A percentile compares a stretch with the other conserved stretches of the same genome.
Evolutionary conservation across 1,139 yeast genomes (phyloP).

Genomic region (Hanseniaspora gamundiae): DNA sequence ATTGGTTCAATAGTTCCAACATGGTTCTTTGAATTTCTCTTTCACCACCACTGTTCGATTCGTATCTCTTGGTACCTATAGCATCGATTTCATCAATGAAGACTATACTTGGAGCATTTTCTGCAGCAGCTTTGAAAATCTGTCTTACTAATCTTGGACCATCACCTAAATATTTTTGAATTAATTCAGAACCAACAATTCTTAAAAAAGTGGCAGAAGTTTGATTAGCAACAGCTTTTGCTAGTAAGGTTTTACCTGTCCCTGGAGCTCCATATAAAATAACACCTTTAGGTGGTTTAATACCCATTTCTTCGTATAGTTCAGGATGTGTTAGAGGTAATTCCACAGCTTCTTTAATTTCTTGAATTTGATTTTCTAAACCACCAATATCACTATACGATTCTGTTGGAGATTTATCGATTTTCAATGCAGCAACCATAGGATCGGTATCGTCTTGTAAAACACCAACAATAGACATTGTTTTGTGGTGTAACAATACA

Average conservation of each 20-base stretch:
- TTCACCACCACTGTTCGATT: conserved; percentile 93
- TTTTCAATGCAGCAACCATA: conserved; percentile 93
- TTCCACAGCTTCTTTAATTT: conserved; percentile 95
- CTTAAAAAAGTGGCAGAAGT: conserved; percentile 93
- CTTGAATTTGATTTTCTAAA: conserved; percentile 89
- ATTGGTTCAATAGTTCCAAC: conserved; percentile 91
- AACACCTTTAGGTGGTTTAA: conserved; percentile 98
- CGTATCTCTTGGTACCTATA: conserved; percentile 94
- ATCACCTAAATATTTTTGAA: conserved; percentile 95
- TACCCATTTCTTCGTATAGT: conserved; percentile 97
- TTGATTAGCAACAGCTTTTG: conserved; percentile 97
- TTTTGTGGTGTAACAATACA: conserved; percentile 87
- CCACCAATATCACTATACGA: conserved; percentile 98
- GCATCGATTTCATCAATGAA: conserved; percentile 99
- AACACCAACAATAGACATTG: conserved; percentile 90
- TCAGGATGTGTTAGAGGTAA: conserved; percentile 96
- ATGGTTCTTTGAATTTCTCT: conserved; percentile 97
- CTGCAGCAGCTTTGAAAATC: conserved; percentile 92
- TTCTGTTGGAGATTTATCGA: conserved; percentile 95
- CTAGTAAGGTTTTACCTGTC: conserved; percentile 92
- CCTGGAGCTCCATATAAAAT: conserved; percentile 98
- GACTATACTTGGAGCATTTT: conserved; percentile 94
- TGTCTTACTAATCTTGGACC: conserved; percentile 95
- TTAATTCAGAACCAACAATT: conserved; percentile 93
- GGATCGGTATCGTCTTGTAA: conserved; percentile 96